Evolutionary conservation across 306 rosid genomes (phyloP).

Genomic region (Astragalus membranaceus): DNA sequence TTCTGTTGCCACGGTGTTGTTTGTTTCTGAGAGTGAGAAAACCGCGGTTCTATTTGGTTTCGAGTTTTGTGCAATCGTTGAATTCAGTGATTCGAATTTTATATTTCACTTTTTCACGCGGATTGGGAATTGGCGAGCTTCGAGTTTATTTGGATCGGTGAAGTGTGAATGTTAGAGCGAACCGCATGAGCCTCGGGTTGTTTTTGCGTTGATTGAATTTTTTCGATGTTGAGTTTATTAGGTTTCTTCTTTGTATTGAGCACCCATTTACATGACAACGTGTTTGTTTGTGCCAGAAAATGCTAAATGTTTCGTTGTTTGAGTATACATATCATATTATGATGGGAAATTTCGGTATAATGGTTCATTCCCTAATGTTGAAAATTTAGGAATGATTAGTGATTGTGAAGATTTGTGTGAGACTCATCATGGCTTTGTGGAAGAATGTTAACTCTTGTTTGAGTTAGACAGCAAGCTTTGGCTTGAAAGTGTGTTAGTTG

Average conservation of each 20-base stretch:
- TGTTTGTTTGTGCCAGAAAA: neutral
- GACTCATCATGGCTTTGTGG: neutral
- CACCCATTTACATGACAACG: neutral
- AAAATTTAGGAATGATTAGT: neutral
- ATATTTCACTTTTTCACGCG: slow-evolving; percentile 13
- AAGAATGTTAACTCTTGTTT: slow-evolving; percentile 8
- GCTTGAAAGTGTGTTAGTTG: neutral
- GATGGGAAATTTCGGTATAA: neutral
- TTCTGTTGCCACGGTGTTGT: neutral
- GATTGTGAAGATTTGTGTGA: slow-evolving; percentile 2
- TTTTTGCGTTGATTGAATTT: neutral
- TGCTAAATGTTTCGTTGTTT: neutral
- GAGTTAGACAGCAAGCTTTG: slow-evolving; percentile 2
- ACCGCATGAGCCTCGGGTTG: neutral
- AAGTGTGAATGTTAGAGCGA: slow-evolving; percentile 12
- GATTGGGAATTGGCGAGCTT: slow-evolving; percentile 3
- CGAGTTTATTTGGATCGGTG: slow-evolving; percentile 1
- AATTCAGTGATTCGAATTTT: slow-evolving; percentile 15
- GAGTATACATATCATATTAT: neutral
- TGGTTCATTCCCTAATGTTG: neutral
- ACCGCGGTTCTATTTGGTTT: neutral
- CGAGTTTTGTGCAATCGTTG: neutral
- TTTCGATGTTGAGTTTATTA: neutral
- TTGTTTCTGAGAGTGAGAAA: neutral
- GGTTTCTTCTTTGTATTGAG: neutral